Base-by-base conservation (phyloP, 805 yeast genomes). In the Ogataea trehaloabstinens region DNA sequence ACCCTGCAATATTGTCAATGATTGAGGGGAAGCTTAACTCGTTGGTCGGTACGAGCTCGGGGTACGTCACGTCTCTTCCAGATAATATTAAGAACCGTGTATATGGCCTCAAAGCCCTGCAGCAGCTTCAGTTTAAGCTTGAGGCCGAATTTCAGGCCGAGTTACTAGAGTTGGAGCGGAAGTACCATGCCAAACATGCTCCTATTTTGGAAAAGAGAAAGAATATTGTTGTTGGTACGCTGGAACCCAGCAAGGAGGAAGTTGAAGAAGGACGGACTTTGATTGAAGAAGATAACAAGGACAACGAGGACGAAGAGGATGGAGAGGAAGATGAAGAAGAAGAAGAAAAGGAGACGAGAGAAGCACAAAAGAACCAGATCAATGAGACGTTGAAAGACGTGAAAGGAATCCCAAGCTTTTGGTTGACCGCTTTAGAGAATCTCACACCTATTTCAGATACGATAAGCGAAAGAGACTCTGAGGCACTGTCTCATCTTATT, bases 361-460 rank as follows among this genome's bases (percentile, higher is more conserved):
- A 28, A 8, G 22, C 35, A 4, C 39, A 31, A n/a, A 37, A 34
- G 22, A 27, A 54, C 12, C 61, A 53, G 13, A 60, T 46, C 8
- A 56, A 47, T n/a, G 56, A 49, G 18, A 37, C 44, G 13, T 43
- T 47, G 21, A 71, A 62, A 21, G 69, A 63, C 16, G 65, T 70
- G 35, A 71, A 71, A 45, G 99, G 99, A 48, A 78, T 93, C 51
- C 98, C 99, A 41, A 80, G 85, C 34, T 93, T 93, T 73, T 93
- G 99, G 99, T 74, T 91, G 55, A 93, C 98, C 15, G 95, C 98
- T 5, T 70, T 93, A 64, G 91, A 85, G 63, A 93, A 90, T 67
- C 71, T 93, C 52, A 78, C 80, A 20, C 80, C 85, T 20, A 78
- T 90, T 34, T 76, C 88, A 24, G 95, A 89, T 46, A 80, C 87